These are phyloP conservation scores for Moesziomyces sp. DNA, from an alignment of 1,284 basidiomycete genomes.

Conservation along the genomic window DNA sequence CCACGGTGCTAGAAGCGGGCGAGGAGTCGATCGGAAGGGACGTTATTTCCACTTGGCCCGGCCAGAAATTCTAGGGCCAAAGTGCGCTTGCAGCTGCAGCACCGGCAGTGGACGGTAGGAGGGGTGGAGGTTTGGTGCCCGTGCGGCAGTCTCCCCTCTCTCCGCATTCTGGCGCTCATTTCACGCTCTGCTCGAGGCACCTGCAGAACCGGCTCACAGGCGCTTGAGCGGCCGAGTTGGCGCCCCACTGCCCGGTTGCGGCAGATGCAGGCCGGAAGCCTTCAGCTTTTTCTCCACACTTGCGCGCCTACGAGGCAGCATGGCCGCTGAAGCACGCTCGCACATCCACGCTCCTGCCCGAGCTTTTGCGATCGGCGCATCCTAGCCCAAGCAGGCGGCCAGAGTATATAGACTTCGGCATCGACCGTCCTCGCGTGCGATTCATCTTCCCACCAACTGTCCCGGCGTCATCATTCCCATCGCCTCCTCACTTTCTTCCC, in stretches of 20 bases:
- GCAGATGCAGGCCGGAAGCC: neutral
- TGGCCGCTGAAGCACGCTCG: constrained; percentile 8
- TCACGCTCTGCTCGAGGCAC: neutral
- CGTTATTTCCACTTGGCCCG: constrained; percentile 45
- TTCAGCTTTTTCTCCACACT: neutral
- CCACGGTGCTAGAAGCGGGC: constrained; percentile 7
- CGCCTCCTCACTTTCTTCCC: neutral
- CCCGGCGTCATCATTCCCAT: neutral
- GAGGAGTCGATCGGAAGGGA: constrained; percentile 9
- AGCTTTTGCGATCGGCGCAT: neutral
- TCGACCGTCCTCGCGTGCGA: neutral
- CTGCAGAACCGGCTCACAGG: neutral
- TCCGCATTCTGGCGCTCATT: neutral
- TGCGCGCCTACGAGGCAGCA: constrained; percentile 4
- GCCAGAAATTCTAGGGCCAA: constrained; percentile 6
- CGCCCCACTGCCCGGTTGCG: neutral
- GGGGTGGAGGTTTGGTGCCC: constrained; percentile 14
- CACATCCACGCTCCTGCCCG: constrained; percentile 4
- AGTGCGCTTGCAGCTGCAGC: constrained; percentile 7
- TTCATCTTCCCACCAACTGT: neutral
- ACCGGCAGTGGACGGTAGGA: neutral
- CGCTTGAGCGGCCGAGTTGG: neutral
- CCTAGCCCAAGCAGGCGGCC: neutral
- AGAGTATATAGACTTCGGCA: neutral
- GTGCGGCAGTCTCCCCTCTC: neutral